These are phyloP conservation scores for Candida wancherniae DNA, from an alignment of 805 yeast species.

Conservation along the genomic window DNA sequence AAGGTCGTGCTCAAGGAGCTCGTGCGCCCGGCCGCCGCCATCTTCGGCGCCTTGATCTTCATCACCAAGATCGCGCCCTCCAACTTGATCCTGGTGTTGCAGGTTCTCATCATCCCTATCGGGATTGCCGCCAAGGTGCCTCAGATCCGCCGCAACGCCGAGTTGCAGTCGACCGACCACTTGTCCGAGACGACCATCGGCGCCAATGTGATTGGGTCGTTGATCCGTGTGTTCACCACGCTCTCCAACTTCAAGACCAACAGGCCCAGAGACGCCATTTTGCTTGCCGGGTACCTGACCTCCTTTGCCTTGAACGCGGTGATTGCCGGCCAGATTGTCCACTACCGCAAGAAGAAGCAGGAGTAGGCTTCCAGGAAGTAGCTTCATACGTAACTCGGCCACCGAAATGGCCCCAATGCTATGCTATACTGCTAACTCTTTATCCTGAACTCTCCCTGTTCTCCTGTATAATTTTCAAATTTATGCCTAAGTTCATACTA, in stretches of 20 bases:
- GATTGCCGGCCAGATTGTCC: slow-evolving; percentile 32
- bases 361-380: too few relatives aligned
- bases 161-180: slow-evolving; percentile 32
- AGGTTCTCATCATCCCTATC: slow-evolving; percentile 36
- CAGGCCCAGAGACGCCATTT: slow-evolving; percentile 26
- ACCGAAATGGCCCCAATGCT: too few relatives aligned
- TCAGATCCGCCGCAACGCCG: slow-evolving; percentile 33
- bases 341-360: slow-evolving; percentile 7
- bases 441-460: too few relatives aligned
- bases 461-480: too few relatives aligned
- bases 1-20: slow-evolving; percentile 15
- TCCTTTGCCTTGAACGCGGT: slow-evolving; percentile 31
- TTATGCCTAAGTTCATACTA: too few relatives aligned
- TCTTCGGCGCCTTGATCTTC: slow-evolving; percentile 25
- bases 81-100: slow-evolving; percentile 24
- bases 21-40: slow-evolving; percentile 22
- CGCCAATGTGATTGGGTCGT: slow-evolving; percentile 38
- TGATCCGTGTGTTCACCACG: slow-evolving; percentile 38
- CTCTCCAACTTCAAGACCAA: slow-evolving; percentile 25
- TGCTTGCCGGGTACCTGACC: slow-evolving; percentile 36
- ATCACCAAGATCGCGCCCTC: slow-evolving; percentile 31
- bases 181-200: slow-evolving; percentile 35
- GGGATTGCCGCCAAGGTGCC: slow-evolving; percentile 36
- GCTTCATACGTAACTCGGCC: too few relatives aligned
- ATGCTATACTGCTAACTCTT: too few relatives aligned